Conservation (phyloP, 2,329 filamentous ascomycete genomes). For the Fusarium kyushuense region DNA sequence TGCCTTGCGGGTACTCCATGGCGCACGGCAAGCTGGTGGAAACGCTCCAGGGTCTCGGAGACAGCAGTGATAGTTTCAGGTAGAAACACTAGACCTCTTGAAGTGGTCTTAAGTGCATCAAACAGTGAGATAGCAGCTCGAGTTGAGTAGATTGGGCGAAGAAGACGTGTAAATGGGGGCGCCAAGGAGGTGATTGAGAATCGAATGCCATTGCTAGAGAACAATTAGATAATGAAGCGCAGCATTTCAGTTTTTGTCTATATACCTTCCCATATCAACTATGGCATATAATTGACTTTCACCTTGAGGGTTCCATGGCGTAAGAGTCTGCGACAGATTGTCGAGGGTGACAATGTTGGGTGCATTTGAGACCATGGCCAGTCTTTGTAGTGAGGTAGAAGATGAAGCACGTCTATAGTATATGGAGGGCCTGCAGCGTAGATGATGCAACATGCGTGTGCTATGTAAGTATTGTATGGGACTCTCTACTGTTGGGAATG, state of each 20-base stretch:
- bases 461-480: neutral
- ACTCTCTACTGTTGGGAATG: neutral
- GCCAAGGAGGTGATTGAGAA: conserved; percentile 90
- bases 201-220: conserved; percentile 84
- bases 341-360: conserved; percentile 64
- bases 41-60: conserved; percentile 73
- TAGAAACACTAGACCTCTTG: conserved; percentile 59
- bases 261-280: conserved; percentile 71
- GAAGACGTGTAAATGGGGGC: conserved; percentile 75
- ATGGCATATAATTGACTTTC: conserved; percentile 66
- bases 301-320: conserved; percentile 60
- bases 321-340: conserved; percentile 62
- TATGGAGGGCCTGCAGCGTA: neutral
- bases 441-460: conserved; percentile 4
- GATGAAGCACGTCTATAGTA: neutral
- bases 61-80: conserved; percentile 73
- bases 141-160: conserved; percentile 82
- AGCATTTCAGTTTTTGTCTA: neutral
- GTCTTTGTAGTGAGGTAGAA: neutral
- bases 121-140: conserved; percentile 87
- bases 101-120: conserved; percentile 75
- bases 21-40: conserved; percentile 76
- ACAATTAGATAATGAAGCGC: conserved; percentile 6
- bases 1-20: conserved; percentile 75
- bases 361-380: conserved; percentile 47